A percentile compares a stretch with the other conserved stretches of the same genome.
phyloP scores from a whole-genome alignment of 108 stramenopile species.

The Cyclotella baltica region DNA sequence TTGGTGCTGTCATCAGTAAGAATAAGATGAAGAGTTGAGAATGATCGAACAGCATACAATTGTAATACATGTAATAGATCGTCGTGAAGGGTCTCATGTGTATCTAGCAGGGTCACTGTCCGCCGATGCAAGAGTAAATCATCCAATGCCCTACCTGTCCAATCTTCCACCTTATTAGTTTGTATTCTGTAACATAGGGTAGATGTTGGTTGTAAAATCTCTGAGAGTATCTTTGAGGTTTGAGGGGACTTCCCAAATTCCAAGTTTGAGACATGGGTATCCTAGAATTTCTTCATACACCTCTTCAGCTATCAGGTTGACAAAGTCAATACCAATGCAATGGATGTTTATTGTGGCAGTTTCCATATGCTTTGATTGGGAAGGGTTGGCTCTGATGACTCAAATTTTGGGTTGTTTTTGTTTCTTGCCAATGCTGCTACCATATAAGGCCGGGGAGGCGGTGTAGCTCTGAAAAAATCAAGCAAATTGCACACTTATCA shows the following conservation, averaged over 20 bases:
- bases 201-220: conserved; percentile 97
- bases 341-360: conserved; percentile 93
- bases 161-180: conserved; percentile 85
- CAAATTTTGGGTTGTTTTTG: conserved; percentile 68
- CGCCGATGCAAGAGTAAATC: conserved; percentile 71
- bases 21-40: too few relatives aligned
- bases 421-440: conserved; percentile 22
- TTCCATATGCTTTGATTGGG: conserved; percentile 98
- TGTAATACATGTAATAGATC: conserved; percentile 92
- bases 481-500: conserved; percentile 95
- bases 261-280: conserved; percentile 79
- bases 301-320: conserved; percentile 91
- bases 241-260: conserved; percentile 86
- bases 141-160: conserved; percentile 81
- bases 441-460: not conserved
- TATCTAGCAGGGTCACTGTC: conserved; percentile 83
- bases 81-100: conserved; percentile 86
- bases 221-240: conserved; percentile 93
- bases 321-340: conserved; percentile 93
- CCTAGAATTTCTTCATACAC: conserved; percentile 79
- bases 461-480: conserved; percentile 81
- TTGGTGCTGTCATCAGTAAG: too few relatives aligned
- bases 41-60: too few relatives aligned
- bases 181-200: conserved; percentile 94
- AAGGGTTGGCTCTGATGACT: conserved; percentile 95